Evolutionary conservation across 768 basidiomycete species (phyloP).

Genomic region (Kwoniella shandongensis): DNA sequence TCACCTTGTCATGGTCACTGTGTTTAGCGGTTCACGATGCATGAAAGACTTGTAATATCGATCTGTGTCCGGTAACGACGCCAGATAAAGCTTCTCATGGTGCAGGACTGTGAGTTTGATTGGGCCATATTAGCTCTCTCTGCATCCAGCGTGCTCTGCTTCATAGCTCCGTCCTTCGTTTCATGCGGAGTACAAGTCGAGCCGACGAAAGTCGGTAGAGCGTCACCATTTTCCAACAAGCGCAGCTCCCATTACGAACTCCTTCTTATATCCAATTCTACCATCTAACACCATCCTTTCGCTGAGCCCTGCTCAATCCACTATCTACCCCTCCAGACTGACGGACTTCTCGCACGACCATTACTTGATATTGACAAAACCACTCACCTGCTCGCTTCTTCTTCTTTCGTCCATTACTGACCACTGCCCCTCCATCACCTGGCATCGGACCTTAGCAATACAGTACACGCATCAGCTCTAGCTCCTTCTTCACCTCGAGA

Average conservation of each 20-base stretch:
- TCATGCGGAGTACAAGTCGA: too few species aligned
- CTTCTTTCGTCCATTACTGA: conserved; percentile 31
- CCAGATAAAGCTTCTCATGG: conserved; percentile 88
- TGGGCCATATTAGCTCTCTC: conserved; percentile 6
- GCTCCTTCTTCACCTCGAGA: too few species aligned
- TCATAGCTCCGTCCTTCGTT: background rate
- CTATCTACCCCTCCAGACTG: too few species aligned
- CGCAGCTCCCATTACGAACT: too few species aligned
- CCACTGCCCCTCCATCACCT: conserved; percentile 28
- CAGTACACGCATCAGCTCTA: too few species aligned
- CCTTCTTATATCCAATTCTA: too few species aligned
- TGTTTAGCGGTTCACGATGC: conserved; percentile 91
- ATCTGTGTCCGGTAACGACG: conserved; percentile 85
- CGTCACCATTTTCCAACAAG: too few species aligned
- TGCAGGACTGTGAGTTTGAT: conserved; percentile 67
- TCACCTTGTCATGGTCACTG: conserved; percentile 82
- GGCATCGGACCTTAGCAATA: conserved; percentile 43
- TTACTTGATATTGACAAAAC: background rate
- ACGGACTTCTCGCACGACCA: background rate
- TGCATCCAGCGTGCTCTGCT: background rate
- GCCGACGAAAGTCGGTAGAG: too few species aligned
- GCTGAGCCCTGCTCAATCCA: too few species aligned
- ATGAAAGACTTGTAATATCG: conserved; percentile 97
- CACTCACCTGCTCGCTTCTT: conserved; percentile 51
- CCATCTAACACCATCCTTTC: too few species aligned